A percentile compares a stretch with the other conserved stretches of the same genome.
These are phyloP conservation scores for Cinnamomum micranthum DNA, from an alignment of 164 flowering plant species.

Conservation along the genomic window DNA sequence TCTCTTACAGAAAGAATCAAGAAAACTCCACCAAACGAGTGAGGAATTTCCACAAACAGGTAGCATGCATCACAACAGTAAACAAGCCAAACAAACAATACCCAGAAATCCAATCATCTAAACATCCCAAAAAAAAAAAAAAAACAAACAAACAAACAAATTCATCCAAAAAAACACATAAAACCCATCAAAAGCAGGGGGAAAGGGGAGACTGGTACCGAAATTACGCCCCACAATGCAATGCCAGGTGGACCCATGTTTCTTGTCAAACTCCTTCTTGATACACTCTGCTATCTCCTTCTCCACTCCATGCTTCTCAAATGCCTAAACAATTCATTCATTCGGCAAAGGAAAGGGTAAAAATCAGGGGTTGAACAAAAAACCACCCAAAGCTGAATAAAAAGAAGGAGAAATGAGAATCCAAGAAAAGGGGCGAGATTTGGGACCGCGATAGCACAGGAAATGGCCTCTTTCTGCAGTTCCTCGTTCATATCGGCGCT, in stretches of 20 bases:
- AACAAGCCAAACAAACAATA: neutral
- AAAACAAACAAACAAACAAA: neutral
- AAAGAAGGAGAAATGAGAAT: neutral
- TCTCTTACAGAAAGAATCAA: neutral
- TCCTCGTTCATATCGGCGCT: constrained; percentile 89
- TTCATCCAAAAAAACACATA: neutral
- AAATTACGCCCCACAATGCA: constrained; percentile 99
- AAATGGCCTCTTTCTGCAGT: constrained; percentile 83
- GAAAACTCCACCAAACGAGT: neutral
- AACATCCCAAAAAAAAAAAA: neutral
- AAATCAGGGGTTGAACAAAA: too few species aligned
- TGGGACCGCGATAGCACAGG: constrained; percentile 60
- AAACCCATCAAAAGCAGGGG: neutral
- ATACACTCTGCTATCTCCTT: constrained; percentile 93
- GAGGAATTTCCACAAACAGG: neutral
- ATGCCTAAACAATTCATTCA: constrained; percentile 43
- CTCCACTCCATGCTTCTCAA: constrained; percentile 84
- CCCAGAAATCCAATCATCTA: neutral
- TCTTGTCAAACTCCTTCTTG: constrained; percentile 95
- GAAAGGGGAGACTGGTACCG: constrained; percentile 38
- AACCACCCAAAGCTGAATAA: neutral
- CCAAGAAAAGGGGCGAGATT: neutral
- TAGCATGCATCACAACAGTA: neutral
- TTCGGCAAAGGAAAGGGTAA: too few species aligned
- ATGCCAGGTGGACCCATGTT: constrained; percentile 98